A percentile compares a stretch with the other conserved stretches of the same genome.
Evolutionary conservation across 208 protist species (phyloP).

Genomic region (Herpetomonas samuelpessoai): DNA sequence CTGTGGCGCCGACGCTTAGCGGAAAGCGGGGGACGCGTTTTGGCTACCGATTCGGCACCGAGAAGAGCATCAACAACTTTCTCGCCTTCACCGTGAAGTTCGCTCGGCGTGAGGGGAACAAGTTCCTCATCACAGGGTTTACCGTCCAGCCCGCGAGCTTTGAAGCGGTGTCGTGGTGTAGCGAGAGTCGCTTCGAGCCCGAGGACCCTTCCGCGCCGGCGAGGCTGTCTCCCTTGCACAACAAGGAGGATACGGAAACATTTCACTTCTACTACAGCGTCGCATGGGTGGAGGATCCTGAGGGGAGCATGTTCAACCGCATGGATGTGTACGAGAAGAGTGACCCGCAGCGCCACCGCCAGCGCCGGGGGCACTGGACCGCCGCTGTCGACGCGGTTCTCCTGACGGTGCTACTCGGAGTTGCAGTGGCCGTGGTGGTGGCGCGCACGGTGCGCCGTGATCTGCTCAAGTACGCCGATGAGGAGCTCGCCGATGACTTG

Average conservation of each 20-base stretch:
- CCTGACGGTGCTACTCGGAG: constrained; percentile 92
- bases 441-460: constrained; percentile 94
- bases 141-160: constrained; percentile 26
- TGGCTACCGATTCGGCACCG: constrained; percentile 38
- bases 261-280: constrained; percentile 28
- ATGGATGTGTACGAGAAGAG: constrained; percentile 2
- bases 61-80: constrained; percentile 52
- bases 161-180: constrained; percentile 8
- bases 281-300: constrained; percentile 12
- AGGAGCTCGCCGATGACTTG: constrained; percentile 35
- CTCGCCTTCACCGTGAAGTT: constrained; percentile 57
- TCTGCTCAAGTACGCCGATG: constrained; percentile 71
- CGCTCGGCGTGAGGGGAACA: not conserved
- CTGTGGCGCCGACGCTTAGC: not conserved
- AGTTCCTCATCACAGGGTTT: constrained; percentile 53
- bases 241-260: not conserved
- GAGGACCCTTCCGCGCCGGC: too few species aligned
- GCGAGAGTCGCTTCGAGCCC: not conserved
- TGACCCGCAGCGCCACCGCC: constrained; percentile 19
- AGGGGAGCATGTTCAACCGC: constrained; percentile 7
- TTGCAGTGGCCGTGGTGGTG: constrained; percentile 95
- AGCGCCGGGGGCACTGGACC: constrained; percentile 89
- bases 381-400: constrained; percentile 94
- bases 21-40: not conserved
- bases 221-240: not conserved